Evolutionary conservation across 768 basidiomycete species (phyloP), one percentile per base, ranked within the genome.

Genomic region (Tephrocybe sp.): DNA sequence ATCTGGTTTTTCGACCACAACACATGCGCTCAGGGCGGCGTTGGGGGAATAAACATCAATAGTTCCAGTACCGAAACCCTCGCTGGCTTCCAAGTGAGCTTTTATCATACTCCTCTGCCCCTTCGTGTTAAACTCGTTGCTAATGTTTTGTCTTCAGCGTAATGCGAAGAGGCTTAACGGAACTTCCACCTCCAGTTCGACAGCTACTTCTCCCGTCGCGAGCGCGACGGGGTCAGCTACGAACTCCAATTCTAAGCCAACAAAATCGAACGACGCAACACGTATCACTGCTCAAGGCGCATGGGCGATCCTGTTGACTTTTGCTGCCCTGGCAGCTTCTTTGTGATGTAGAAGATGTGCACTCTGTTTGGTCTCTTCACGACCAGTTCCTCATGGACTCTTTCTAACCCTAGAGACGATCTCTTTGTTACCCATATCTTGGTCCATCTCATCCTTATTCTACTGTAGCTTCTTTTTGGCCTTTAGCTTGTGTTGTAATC

Each of bases 1-100:
- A 69, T 82, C 42, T 85, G 82, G 82, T 85, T 81, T 63, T 85
- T 68, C 62, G 84, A 85, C 67, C 60, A 56, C 52, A 74, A 73
- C 54, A 76, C 75, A 6, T 85, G 84, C 62, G 72, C 68, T 2
- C 53, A 70, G 45, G 84, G 82, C 45, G 83, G 80, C 30, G 83
- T 85, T 39, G 84, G 83, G 35, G 83, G 66, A 9, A 79, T 85
- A 58, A 85, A 85, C 58, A 57, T 72, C 51, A 80, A 83, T 53
- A 66, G 64, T 20, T 72, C 71, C 19, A 72, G 68, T 40, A 68
- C 68, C 20, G 62, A 75, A 62, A 73, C 74, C 13, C 53, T 74
- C 4, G 68, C 68, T 36, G 74, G 70, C 35, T 82, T 83, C 58
- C 63, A 66, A 62, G 79, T 77, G 56, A 40, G 72, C 35, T 14